A percentile compares a stretch with the other conserved stretches of the same genome.
Conservation (phyloP, 495 filamentous ascomycete species). For the Bombardia bombarda region DNA sequence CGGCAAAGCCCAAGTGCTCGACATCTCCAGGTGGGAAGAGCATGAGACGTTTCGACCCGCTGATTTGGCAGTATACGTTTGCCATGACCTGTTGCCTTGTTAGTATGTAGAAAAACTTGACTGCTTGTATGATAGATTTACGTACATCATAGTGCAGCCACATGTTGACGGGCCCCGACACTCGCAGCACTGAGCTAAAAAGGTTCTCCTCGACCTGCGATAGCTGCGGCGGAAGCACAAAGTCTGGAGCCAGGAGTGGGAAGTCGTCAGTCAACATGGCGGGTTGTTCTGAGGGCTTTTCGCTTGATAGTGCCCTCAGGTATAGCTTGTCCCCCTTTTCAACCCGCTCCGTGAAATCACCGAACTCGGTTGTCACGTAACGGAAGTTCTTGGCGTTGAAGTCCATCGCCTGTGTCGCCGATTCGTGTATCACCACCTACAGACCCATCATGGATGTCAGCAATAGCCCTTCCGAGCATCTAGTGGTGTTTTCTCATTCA, state of each 20-base stretch:
- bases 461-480: background rate
- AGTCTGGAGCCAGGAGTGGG: constrained; percentile 58
- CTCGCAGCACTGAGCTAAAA: constrained; percentile 74
- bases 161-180: constrained; percentile 78
- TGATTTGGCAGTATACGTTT: constrained; percentile 77
- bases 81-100: constrained; percentile 78
- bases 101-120: no score
- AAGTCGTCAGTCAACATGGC: constrained; percentile 65
- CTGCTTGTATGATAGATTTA: no score
- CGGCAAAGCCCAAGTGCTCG: constrained; percentile 55
- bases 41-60: constrained; percentile 60
- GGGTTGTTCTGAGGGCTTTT: constrained; percentile 59
- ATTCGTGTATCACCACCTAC: constrained; percentile 64
- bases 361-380: constrained; percentile 62
- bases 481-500: background rate
- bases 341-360: constrained; percentile 58
- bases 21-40: constrained; percentile 77
- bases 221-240: constrained; percentile 58
- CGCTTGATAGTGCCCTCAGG: constrained; percentile 62
- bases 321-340: constrained; percentile 57
- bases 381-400: constrained; percentile 77
- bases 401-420: constrained; percentile 58
- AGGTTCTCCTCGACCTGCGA: constrained; percentile 47
- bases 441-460: constrained; percentile 5
- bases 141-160: constrained; percentile 89